phyloP scores from a whole-genome alignment of 331 rosid genomes.

The Pyrus hybrid region DNA sequence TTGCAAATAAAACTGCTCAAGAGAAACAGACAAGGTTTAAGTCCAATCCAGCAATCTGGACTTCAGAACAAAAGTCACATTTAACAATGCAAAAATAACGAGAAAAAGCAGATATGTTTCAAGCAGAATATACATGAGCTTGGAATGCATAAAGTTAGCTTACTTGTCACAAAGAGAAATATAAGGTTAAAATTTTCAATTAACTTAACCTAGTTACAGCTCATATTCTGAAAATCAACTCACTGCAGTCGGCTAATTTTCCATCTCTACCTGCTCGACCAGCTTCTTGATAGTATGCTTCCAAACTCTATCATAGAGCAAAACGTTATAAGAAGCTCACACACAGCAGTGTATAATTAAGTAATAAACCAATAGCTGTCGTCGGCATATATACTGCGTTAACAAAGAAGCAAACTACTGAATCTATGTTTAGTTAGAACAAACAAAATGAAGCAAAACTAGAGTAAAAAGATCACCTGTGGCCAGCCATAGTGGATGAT shows the following conservation, averaged over 20 bases:
- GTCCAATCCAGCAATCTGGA: neutral
- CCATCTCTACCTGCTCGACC: constrained; percentile 99
- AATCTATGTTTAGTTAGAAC: neutral
- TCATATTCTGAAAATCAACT: constrained; percentile 13
- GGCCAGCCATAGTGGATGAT: constrained; percentile 99
- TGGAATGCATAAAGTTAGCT: neutral
- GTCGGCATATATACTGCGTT: neutral
- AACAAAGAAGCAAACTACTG: neutral
- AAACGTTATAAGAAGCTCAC: constrained; percentile 6
- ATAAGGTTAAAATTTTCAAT: neutral
- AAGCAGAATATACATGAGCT: neutral
- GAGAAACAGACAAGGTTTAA: constrained; percentile 3
- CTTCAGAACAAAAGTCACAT: neutral
- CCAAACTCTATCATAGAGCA: constrained; percentile 63
- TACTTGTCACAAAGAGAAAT: neutral
- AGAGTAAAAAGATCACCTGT: constrained; percentile 44
- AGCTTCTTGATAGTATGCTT: constrained; percentile 96
- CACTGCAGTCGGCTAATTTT: constrained; percentile 79
- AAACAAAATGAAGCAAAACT: neutral
- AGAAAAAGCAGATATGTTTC: neutral
- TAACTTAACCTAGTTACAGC: neutral
- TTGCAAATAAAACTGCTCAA: constrained; percentile 67
- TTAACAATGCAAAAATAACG: neutral
- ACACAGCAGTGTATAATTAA: neutral
- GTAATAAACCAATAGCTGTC: neutral